Base-by-base conservation (phyloP, 768 basidiomycete genomes). In the Rubroboletus satanas region DNA sequence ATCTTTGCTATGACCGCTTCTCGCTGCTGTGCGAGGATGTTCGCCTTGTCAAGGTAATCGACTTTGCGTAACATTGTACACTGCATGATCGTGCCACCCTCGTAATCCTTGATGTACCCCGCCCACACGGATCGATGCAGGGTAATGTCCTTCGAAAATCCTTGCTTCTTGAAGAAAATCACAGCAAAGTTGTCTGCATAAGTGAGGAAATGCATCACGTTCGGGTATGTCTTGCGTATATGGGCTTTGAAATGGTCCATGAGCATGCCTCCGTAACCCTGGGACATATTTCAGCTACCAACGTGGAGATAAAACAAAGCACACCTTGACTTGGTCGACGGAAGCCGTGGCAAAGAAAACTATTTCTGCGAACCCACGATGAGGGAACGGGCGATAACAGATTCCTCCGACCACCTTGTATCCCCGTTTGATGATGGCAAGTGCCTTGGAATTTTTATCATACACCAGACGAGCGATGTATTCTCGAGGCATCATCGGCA, bases 141-240 rank as follows among this genome's bases (percentile, higher is more conserved):
- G 0, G 89, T 88, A 57, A 99, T 96, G 54, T 98, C 95, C 70
- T 98, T 98, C 7, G 93, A 90, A 72, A 99, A 99, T 0, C 97
- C 97, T 75, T 98, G 97, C 69, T 98, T 99, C 70, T 93, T 93
- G 78, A 99, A 98, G 73, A 98, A 99, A 4, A 97, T 96, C 37
- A 98, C 94, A 17, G 97, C 97, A 68, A 93, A 99, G 71, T 98
- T 98, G 73, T 99, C 97, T 45, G 97, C 97, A 66, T 98, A 99
- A 4, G 97, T 98, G 33, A 99, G 78, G 73, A 98, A 98, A 71
- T 97, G 85, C 81, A 88, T 85, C 84, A 98, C 91, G 39, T 81
- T 81, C 0, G 93, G 89, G 66, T 93, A 92, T 10, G 85, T 82
- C 55, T 80, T 77, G 57, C 86, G 85, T 60, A 98, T 87, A 71